Evolutionary conservation across 306 rosid species (phyloP).

Genomic region (Gastrolobium villosum): DNA sequence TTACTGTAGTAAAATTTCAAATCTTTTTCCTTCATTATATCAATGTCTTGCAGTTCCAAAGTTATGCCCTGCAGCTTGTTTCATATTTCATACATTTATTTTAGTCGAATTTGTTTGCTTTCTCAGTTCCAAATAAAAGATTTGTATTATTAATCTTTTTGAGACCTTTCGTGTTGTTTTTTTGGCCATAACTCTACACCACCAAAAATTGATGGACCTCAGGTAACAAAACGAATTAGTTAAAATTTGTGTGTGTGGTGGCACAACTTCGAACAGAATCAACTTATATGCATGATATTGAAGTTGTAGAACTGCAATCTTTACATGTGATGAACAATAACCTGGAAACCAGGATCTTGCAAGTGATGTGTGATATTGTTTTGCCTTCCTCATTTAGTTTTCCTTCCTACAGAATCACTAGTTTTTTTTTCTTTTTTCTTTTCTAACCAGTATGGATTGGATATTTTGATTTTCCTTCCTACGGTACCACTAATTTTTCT

Average conservation of each 20-base stretch:
- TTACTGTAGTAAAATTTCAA: background rate
- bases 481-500: background rate
- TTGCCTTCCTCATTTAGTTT: background rate
- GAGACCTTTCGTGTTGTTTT: conserved; percentile 12
- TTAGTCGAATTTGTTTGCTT: background rate
- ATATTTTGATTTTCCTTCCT: background rate
- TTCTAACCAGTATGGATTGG: too few relatives aligned
- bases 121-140: background rate
- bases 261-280: background rate
- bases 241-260: background rate
- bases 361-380: background rate
- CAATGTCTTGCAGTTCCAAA: background rate
- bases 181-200: background rate
- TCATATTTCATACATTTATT: background rate
- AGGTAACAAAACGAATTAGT: background rate
- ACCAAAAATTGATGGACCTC: background rate
- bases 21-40: background rate
- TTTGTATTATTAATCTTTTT: background rate
- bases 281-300: background rate
- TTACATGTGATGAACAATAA: background rate
- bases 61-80: background rate
- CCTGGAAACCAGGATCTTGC: background rate
- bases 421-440: too few relatives aligned
- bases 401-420: too few relatives aligned
- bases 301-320: background rate